Evolutionary conservation across 1,284 basidiomycete species (phyloP), one percentile per base, ranked within the genome.

Genomic region (Sporisorium sorghi): DNA sequence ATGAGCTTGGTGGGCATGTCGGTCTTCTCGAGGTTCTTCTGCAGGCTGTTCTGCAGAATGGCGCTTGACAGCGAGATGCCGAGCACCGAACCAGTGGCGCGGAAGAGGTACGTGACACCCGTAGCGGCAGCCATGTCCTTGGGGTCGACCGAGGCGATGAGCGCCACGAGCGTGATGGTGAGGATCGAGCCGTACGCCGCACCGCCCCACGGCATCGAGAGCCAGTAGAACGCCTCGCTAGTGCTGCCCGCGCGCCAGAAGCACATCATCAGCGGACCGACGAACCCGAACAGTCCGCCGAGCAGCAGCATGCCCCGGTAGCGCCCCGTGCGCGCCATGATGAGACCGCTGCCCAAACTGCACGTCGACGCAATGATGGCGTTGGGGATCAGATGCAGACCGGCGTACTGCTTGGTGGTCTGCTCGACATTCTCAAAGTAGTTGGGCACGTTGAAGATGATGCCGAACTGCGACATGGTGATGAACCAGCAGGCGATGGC

Each of bases 401-500:
- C 85, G 7, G 85, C 84, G 37, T 83, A 78, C 19, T 77, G 77
- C 17, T 78, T 78, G 17, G 78, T 71, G 26, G 80, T 83, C 73
- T 83, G 79, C 76, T 85, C 82, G 46, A 85, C 84, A 30, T 81
- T 77, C 21, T 74, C 56, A 61, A 85, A 85, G 85, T 85, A 85
- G 62, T 77, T 75, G 30, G 84, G 84, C 39, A 83, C 75, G 60
- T 81, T 81, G 84, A 83, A 85, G 58, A 83, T 66, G 71, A 85
- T 84, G 21, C 79, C 84, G 53, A 85, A 85, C 66, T 85, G 85
- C 44, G 67, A 67, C 79, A 85, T 84, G 57, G 77, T 81, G 72
- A 84, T 81, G 80, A 85, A 85, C 81, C 83, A 85, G 79, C 83
- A 84, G 10, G 84, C 80, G 35, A 85, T 71, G 40, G 83, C 72